phyloP scores from a whole-genome alignment of 179 eudicot species.

The Heliamphora pulchella region DNA sequence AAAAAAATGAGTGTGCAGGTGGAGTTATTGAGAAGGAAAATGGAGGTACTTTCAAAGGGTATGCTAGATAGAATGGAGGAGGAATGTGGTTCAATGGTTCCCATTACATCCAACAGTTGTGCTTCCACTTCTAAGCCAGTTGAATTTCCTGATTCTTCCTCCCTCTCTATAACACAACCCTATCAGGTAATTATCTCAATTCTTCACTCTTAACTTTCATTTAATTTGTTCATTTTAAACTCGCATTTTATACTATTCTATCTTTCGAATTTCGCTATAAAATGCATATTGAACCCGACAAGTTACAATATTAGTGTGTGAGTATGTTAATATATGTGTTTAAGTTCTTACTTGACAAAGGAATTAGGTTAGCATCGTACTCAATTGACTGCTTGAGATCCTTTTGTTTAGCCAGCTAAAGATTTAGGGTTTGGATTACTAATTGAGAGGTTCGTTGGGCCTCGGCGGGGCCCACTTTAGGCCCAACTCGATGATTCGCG shows the following conservation, averaged over 20 bases:
- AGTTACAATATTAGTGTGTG: too few relatives aligned
- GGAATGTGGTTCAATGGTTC: slow-evolving; percentile 48
- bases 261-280: too few relatives aligned
- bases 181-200: slow-evolving; percentile 33
- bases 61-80: slow-evolving; percentile 62
- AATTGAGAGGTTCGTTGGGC: too few relatives aligned
- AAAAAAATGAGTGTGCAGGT: slow-evolving; percentile 31
- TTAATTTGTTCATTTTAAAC: not conserved
- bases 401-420: too few relatives aligned
- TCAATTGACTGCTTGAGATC: too few relatives aligned
- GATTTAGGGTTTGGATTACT: too few relatives aligned
- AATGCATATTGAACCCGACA: too few relatives aligned
- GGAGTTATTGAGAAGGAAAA: slow-evolving; percentile 50
- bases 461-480: too few relatives aligned
- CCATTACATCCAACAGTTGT: slow-evolving; percentile 44
- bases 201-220: not conserved
- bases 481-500: too few relatives aligned
- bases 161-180: slow-evolving; percentile 25
- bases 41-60: slow-evolving; percentile 76
- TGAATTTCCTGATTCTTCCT: slow-evolving; percentile 39
- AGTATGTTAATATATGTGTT: too few relatives aligned
- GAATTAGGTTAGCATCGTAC: too few relatives aligned
- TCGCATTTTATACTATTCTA: not conserved
- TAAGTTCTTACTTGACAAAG: too few relatives aligned
- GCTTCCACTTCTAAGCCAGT: slow-evolving; percentile 55